Conservation (phyloP, 345 rosid species). For the Eucalyptus microcorys region DNA sequence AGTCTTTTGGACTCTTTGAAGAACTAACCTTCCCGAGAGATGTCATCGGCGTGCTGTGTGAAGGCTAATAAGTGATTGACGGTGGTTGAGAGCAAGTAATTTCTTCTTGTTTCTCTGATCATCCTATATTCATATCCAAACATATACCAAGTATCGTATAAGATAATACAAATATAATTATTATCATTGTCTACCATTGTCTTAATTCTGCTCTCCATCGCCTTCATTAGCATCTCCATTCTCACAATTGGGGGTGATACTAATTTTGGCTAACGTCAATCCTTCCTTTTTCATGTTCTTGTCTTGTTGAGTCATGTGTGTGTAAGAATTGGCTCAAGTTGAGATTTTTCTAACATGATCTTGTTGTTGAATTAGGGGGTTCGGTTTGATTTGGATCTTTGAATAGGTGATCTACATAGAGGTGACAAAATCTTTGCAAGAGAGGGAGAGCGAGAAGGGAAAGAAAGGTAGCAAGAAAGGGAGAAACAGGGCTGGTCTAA, state of each 20-base stretch:
- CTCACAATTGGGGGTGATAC: background rate
- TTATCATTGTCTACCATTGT: too few relatives aligned
- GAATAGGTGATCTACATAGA: background rate
- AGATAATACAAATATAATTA: too few relatives aligned
- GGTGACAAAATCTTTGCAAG: background rate
- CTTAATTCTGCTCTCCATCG: background rate
- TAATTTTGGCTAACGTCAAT: background rate
- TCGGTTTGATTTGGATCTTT: background rate
- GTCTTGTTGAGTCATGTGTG: background rate
- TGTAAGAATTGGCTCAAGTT: background rate
- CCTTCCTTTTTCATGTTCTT: background rate
- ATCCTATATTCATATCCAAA: background rate
- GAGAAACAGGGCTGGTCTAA: background rate
- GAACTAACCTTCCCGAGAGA: background rate
- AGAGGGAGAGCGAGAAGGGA: background rate
- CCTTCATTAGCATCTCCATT: background rate
- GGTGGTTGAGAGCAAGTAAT: too few relatives aligned
- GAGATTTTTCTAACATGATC: background rate
- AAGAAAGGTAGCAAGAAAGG: background rate
- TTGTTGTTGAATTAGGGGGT: background rate
- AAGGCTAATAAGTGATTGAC: background rate
- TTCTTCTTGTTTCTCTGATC: too few relatives aligned
- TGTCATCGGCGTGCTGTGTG: rapidly evolving
- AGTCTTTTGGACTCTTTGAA: background rate
- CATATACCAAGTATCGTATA: too few relatives aligned